Evolutionary conservation across 2,329 filamentous ascomycete species (phyloP).

Genomic region (Fusarium sp.): DNA sequence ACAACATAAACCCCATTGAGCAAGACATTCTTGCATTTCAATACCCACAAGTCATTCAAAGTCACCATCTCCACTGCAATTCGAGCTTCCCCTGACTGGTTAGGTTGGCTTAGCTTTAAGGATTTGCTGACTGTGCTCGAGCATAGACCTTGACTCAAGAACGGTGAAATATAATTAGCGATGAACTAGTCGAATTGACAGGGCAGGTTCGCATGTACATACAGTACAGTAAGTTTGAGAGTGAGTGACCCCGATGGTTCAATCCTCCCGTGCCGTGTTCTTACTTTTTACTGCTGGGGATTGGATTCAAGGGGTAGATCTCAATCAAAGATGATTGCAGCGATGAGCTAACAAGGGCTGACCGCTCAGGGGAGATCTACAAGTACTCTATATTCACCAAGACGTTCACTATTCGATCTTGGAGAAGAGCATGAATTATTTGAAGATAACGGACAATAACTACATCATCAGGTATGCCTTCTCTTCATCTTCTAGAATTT

Average conservation of each 20-base stretch:
- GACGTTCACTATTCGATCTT: background rate
- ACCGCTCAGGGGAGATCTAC: constrained; percentile 18
- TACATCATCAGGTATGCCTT: background rate
- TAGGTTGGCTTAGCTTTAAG: background rate
- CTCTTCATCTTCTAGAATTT: constrained; percentile 21
- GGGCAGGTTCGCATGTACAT: constrained; percentile 1
- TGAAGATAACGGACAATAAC: background rate
- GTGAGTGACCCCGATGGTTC: background rate
- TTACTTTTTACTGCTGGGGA: constrained; percentile 4
- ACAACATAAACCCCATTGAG: constrained; percentile 2
- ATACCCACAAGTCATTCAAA: constrained; percentile 22
- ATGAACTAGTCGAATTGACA: constrained; percentile 10
- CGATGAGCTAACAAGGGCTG: constrained; percentile 16
- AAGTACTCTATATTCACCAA: background rate
- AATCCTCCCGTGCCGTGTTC: constrained; percentile 8
- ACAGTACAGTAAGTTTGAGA: background rate
- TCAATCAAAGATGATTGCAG: constrained; percentile 27
- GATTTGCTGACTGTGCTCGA: constrained; percentile 9
- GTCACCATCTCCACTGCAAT: constrained; percentile 19
- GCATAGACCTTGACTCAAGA: constrained; percentile 14
- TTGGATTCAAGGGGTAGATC: constrained; percentile 33
- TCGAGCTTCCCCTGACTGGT: constrained; percentile 4
- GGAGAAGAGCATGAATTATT: background rate
- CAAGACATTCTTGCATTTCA: background rate
- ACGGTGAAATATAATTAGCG: constrained; percentile 20